phyloP scores from a whole-genome alignment of 2,329 filamentous ascomycete genomes.

The Elsinoe batatas region DNA sequence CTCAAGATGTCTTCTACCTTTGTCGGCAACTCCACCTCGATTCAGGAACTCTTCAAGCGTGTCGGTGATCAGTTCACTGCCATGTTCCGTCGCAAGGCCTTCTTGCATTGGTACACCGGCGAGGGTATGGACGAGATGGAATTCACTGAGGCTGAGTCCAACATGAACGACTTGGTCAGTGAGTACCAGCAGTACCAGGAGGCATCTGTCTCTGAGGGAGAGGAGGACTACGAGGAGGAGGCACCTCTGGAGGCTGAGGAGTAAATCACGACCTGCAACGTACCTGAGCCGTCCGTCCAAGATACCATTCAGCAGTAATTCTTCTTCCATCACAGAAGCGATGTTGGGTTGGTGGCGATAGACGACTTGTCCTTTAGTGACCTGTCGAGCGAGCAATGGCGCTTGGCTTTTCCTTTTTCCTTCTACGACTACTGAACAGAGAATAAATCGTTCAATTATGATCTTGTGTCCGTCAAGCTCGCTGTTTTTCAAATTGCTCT shows the following conservation, averaged over 20 bases:
- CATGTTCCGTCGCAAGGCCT: slow-evolving; percentile 99
- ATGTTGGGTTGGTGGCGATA: slow-evolving; percentile 12
- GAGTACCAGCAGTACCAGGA: slow-evolving; percentile 99
- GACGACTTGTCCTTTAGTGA: slow-evolving; percentile 9
- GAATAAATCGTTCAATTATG: slow-evolving; percentile 9
- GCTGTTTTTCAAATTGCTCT: no score
- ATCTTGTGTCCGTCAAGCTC: not conserved
- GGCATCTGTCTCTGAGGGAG: slow-evolving; percentile 90
- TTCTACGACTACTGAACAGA: slow-evolving; percentile 11
- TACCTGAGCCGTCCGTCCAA: not conserved
- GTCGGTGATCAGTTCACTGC: slow-evolving; percentile 98
- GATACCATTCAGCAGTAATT: slow-evolving; percentile 14
- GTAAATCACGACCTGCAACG: slow-evolving; percentile 33
- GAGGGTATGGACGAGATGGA: slow-evolving; percentile 99
- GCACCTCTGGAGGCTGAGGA: slow-evolving; percentile 62
- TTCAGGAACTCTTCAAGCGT: slow-evolving; percentile 99
- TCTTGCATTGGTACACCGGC: slow-evolving; percentile 99
- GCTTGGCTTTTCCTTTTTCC: slow-evolving; percentile 13
- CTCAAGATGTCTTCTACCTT: slow-evolving; percentile 99
- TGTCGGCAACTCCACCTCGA: slow-evolving; percentile 97
- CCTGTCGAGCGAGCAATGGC: slow-evolving; percentile 13
- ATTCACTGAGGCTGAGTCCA: slow-evolving; percentile 99
- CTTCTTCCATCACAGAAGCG: slow-evolving; percentile 11
- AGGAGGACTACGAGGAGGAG: slow-evolving; percentile 93
- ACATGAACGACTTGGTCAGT: slow-evolving; percentile 99